Percentiles rank a stretch among this genome's conserved stretches.
phyloP scores from a whole-genome alignment of 2,329 filamentous ascomycete genomes.

The Phyllosticta paracitricarpa region DNA sequence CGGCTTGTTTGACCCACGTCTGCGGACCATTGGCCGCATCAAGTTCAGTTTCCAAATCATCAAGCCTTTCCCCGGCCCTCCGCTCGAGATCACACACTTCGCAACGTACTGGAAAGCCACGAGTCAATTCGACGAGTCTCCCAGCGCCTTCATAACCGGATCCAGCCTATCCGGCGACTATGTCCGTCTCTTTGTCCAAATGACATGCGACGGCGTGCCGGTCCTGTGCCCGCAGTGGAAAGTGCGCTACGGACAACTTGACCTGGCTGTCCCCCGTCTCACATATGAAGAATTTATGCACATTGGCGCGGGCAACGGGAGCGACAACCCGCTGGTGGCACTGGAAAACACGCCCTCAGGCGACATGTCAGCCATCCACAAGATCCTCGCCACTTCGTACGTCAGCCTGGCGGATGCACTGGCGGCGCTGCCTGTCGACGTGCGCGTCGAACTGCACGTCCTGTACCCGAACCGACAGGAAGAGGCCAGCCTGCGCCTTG shows the following conservation, averaged over 20 bases:
- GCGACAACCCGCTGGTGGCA: slow-evolving; percentile 17
- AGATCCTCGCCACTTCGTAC: slow-evolving; percentile 63
- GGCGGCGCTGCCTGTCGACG: slow-evolving; percentile 59
- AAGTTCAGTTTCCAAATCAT: slow-evolving; percentile 93
- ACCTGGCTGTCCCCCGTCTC: slow-evolving; percentile 72
- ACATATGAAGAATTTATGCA: slow-evolving; percentile 61
- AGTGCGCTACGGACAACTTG: slow-evolving; percentile 62
- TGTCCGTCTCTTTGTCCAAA: slow-evolving; percentile 79
- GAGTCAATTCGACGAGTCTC: slow-evolving; percentile 78
- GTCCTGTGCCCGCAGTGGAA: slow-evolving; percentile 84
- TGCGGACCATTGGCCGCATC: slow-evolving; percentile 86
- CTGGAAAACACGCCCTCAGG: slow-evolving; percentile 19
- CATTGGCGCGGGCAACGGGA: slow-evolving; percentile 28
- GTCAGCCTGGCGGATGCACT: slow-evolving; percentile 72
- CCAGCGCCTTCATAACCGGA: slow-evolving; percentile 81
- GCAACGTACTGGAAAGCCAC: slow-evolving; percentile 99
- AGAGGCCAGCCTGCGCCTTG: slow-evolving; percentile 58
- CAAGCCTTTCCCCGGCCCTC: slow-evolving; percentile 86
- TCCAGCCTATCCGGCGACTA: slow-evolving; percentile 96
- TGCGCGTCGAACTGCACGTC: slow-evolving; percentile 88
- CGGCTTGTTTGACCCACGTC: slow-evolving; percentile 82
- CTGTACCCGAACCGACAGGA: slow-evolving; percentile 72
- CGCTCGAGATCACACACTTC: slow-evolving; percentile 93
- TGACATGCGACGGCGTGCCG: slow-evolving; percentile 78
- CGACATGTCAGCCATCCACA: slow-evolving; percentile 52